These are phyloP conservation scores for Mariannaea elegans DNA, from an alignment of 2,329 filamentous ascomycete genomes.

Conservation along the genomic window DNA sequence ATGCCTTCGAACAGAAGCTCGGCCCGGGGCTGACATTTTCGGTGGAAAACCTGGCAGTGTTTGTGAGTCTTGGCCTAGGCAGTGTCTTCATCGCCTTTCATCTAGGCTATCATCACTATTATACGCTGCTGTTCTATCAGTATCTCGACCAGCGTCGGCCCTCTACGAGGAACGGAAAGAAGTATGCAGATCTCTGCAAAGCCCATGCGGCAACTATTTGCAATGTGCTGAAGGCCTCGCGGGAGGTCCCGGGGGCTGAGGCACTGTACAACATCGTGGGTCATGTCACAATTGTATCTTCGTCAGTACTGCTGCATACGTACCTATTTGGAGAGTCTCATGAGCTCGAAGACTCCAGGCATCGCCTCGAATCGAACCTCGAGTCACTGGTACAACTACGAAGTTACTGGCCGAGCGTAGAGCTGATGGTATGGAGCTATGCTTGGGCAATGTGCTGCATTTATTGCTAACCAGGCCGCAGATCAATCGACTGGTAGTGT, in stretches of 20 bases:
- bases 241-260: conserved; percentile 35
- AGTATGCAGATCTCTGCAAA: conserved; percentile 45
- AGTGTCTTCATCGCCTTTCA: conserved; percentile 47
- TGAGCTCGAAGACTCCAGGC: conserved; percentile 38
- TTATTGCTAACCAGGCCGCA: conserved; percentile 14
- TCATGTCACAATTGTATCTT: conserved; percentile 47
- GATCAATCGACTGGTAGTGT: conserved; percentile 46
- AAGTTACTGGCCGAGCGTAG: conserved; percentile 47
- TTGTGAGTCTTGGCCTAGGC: conserved; percentile 39
- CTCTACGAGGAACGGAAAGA: conserved; percentile 37
- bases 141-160: conserved; percentile 45
- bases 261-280: conserved; percentile 47
- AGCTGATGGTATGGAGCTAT: conserved; percentile 41
- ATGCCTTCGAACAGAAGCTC: conserved; percentile 36
- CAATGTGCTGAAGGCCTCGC: conserved; percentile 41
- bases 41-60: conserved; percentile 37
- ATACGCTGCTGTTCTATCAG: conserved; percentile 45
- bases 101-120: conserved; percentile 47
- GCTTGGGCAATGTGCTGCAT: neutral
- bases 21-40: conserved; percentile 33
- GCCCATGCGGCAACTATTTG: conserved; percentile 41
- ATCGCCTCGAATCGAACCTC: conserved; percentile 44
- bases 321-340: conserved; percentile 44
- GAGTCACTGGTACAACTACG: conserved; percentile 42
- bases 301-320: conserved; percentile 46